Evolutionary conservation across 164 flowering plant genomes (phyloP).

Genomic region (Platanus orientalis): DNA sequence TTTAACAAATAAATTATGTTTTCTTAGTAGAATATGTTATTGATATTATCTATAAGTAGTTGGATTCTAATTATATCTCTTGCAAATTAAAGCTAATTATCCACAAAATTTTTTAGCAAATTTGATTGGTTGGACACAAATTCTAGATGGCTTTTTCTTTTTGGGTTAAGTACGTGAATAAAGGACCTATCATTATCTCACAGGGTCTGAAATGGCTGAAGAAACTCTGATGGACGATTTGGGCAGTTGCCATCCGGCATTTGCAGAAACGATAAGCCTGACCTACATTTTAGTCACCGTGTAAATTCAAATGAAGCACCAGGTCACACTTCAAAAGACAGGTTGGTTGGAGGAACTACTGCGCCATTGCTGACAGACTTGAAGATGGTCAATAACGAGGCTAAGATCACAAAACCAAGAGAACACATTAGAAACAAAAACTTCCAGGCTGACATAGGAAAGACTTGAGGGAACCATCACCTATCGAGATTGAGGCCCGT

Average conservation of each 20-base stretch:
- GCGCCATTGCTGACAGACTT: not conserved
- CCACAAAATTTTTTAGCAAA: too few relatives aligned
- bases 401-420: constrained; percentile 20
- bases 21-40: too few relatives aligned
- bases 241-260: constrained; percentile 25
- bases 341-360: constrained; percentile 27
- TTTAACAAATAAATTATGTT: too few relatives aligned
- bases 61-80: too few relatives aligned
- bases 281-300: constrained; percentile 4
- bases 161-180: not conserved
- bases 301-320: constrained; percentile 27
- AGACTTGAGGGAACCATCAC: constrained; percentile 32
- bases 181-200: not conserved
- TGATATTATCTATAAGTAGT: too few relatives aligned
- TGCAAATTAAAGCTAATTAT: too few relatives aligned
- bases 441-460: constrained; percentile 25
- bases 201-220: constrained; percentile 69
- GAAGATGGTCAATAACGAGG: constrained; percentile 17
- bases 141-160: not conserved
- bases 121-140: not conserved
- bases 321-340: constrained; percentile 23
- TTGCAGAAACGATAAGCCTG: constrained; percentile 21
- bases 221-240: constrained; percentile 37
- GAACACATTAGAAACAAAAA: constrained; percentile 32
- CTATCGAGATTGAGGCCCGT: constrained; percentile 52